Base-by-base conservation (phyloP, 2,329 filamentous ascomycete species). In the Colletotrichum sp. region DNA sequence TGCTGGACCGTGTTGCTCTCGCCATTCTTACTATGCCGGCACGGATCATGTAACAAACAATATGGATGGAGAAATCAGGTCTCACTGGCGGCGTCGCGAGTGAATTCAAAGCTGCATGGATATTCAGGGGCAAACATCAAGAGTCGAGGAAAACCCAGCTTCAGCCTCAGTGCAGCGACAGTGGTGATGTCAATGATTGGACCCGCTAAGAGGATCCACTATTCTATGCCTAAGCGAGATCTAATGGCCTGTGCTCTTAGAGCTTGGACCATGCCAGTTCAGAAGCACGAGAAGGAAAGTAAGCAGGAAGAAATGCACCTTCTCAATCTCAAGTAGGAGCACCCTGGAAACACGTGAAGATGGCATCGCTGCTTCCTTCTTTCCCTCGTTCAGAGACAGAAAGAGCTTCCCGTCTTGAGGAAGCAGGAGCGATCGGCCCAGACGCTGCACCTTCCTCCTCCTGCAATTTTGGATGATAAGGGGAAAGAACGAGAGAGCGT, bases 121-220 rank as follows among this genome's bases (percentile, higher is more conserved):
- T 28, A 28, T 52, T 26, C 61, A 64, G 48, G 66, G 71, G 24
- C 24, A 43, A 21, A 65, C 43, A 32, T 43, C 55, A 75, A 21
- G 55, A 71, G 65, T 21, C n/a, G 67, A 64, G 43, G 66, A 76
- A 59, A 61, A 48, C 63, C 43, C 57, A 36, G 55, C 48, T 32
- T 59, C 48, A 30, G 28, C 36, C 52, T 63, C 65, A 74, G 21
- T 63, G 59, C 72, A 36, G 70, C 60, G 30, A 24, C 30, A 75
- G 74, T 76, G 74, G 74, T 76, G 74, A 76, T 76, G 74, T 76
- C 74, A 76, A 75, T 72, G 74, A 76, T 34, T 24, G 26, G 39
- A 52, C 26, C 65, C 64, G 43, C 60, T n/a, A 24, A 3, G 7
- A 10, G 7, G 12, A 18, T 4, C 36, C 66, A 60, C 66, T 48